A percentile compares a stretch with the other conserved stretches of the same genome.
These are phyloP conservation scores for Cantharellus anzutake DNA, from an alignment of 768 basidiomycete species.

Conservation along the genomic window DNA sequence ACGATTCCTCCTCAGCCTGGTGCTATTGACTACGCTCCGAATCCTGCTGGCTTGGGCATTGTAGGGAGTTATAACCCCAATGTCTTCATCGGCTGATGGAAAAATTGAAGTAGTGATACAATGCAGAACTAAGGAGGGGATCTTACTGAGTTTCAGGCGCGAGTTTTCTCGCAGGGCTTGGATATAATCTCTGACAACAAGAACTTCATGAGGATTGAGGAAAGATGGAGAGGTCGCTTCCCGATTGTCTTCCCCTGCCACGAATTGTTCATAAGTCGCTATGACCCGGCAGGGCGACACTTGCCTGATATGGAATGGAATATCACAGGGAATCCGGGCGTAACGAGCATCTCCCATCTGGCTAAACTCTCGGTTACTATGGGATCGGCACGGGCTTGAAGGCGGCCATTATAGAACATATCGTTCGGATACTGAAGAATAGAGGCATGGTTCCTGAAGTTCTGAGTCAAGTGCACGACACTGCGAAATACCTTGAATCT, in stretches of 20 bases:
- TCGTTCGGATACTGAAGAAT: slow-evolving; percentile 40
- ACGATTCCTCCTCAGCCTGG: not conserved
- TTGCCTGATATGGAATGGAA: slow-evolving; percentile 17
- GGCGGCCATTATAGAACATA: slow-evolving; percentile 20
- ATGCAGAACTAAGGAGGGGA: not conserved
- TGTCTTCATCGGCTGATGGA: slow-evolving; percentile 14
- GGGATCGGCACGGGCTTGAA: slow-evolving; percentile 15
- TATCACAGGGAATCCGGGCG: slow-evolving; percentile 15
- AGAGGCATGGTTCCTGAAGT: slow-evolving; percentile 35
- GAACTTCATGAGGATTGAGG: slow-evolving; percentile 23
- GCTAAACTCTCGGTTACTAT: slow-evolving; percentile 14
- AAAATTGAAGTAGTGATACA: not conserved
- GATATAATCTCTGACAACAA: slow-evolving; percentile 19
- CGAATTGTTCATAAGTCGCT: not conserved
- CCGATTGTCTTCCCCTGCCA: slow-evolving; percentile 18
- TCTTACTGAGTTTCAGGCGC: slow-evolving; percentile 17
- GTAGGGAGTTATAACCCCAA: slow-evolving; percentile 25
- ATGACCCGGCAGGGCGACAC: not conserved
- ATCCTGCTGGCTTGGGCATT: slow-evolving; percentile 21
- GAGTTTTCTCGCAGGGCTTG: slow-evolving; percentile 13
- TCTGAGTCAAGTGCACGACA: slow-evolving; percentile 39
- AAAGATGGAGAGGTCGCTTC: slow-evolving; percentile 22
- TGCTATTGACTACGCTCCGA: slow-evolving; percentile 12
- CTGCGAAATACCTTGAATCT: slow-evolving; percentile 15
- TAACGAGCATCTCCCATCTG: slow-evolving; percentile 15